phyloP scores from a whole-genome alignment of 1,284 basidiomycete genomes.

The Coniophora puteana region DNA sequence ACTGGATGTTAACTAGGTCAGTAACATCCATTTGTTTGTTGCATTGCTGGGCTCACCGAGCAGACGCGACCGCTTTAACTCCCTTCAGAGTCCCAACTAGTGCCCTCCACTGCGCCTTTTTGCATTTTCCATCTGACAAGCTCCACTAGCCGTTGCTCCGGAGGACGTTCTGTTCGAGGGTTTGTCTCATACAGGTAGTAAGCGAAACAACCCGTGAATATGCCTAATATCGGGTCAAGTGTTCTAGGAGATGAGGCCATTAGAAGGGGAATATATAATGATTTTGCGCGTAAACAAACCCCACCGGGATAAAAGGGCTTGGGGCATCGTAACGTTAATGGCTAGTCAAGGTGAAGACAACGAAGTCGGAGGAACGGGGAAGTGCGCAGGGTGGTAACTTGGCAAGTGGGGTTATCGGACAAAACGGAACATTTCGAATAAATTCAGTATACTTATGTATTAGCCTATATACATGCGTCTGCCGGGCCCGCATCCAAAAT shows the following conservation, averaged over 20 bases:
- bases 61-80: no score
- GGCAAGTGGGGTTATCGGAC: constrained; percentile 27
- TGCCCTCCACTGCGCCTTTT: no score
- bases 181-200: constrained; percentile 84
- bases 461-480: no score
- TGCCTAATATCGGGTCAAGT: constrained; percentile 72
- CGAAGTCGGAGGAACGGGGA: constrained; percentile 7
- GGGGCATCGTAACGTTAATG: constrained; percentile 23
- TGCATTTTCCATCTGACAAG: constrained; percentile 70
- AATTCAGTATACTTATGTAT: background rate
- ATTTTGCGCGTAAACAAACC: no score
- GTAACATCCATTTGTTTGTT: constrained; percentile 17
- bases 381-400: constrained; percentile 18
- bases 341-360: background rate
- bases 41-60: no score
- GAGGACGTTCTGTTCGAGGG: constrained; percentile 69
- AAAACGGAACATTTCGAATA: constrained; percentile 12
- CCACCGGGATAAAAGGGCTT: constrained; percentile 49
- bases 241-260: no score
- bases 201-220: constrained; percentile 81
- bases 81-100: no score
- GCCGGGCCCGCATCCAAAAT: no score
- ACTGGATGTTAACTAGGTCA: background rate
- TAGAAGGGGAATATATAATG: no score
- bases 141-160: constrained; percentile 59